Base-by-base conservation (phyloP, 1,284 basidiomycete species). In the Abortiporus biennis region DNA sequence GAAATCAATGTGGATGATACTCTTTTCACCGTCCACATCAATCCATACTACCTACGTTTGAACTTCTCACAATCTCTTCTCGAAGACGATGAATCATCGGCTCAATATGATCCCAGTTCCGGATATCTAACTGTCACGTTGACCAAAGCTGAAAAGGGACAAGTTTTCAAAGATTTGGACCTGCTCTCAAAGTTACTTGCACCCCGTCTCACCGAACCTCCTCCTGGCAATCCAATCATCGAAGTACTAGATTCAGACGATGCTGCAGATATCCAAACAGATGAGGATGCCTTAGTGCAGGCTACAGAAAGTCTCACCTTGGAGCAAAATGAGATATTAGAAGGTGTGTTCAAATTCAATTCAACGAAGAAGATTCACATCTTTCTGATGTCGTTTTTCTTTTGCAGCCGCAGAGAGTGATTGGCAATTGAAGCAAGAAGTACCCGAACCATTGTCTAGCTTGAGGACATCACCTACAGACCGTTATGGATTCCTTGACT, bases 11-110 rank as follows among this genome's bases (percentile, higher is more conserved):
- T 88, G 44, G 82, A 87, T 50, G 77, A 76, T 44, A 75, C 74
- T 25, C 61, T 83, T 34, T 70, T 90, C 57, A 78, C 77, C n/a
- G 63, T 87, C 31, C 79, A 90, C 55, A 74, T 89, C 56, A 84
- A 81, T 47, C 86, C 86, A 3, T 91, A 90, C 56, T 90, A 84
- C 54, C 69, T 91, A 43, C 80, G 86, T 2, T 69, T 91, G 46
- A 78, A 78, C 54, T 85, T 91, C 55, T 67, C 80, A 22, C 69
- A 78, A 55, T 51, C 71, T 1, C 52, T 78, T 46, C 55, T 17
- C 27, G 86, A 89, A 51, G 86, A 90, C 50, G 81, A 86, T 45
- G 61, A 66, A 20, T 80, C 85, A 16, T 74, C 74, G 22, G 87
- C 86, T 1, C 57, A 66, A 49, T 91, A 90, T 55, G 81, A 90